These are phyloP conservation scores for Thermothelomyces thermophilus DNA, from an alignment of 2,329 filamentous ascomycete genomes.

Conservation along the genomic window DNA sequence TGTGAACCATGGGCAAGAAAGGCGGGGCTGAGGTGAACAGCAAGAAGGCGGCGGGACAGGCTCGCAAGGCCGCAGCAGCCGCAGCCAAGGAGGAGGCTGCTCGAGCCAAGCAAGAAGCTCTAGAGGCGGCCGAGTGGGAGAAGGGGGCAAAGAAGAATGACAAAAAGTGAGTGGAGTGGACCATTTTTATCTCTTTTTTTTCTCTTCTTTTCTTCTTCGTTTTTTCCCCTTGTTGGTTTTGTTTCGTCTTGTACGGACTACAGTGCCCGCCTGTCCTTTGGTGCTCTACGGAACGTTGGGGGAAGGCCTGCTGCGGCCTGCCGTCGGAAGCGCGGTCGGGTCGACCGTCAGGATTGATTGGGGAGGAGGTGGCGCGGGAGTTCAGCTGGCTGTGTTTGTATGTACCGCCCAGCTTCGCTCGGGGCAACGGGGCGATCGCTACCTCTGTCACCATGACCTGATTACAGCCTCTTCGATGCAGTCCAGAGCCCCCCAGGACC, in stretches of 20 bases:
- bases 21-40: slow-evolving; percentile 64
- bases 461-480: background rate
- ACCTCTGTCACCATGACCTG: background rate
- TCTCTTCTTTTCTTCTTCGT: background rate
- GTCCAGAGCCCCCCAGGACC: background rate
- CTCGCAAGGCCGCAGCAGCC: slow-evolving; percentile 84
- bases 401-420: slow-evolving; percentile 1
- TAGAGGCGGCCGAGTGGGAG: slow-evolving; percentile 70
- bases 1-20: slow-evolving; percentile 63
- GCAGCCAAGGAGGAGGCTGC: slow-evolving; percentile 70
- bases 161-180: slow-evolving; percentile 80
- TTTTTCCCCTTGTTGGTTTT: background rate
- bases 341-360: no score
- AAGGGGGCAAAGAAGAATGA: slow-evolving; percentile 78
- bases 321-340: slow-evolving; percentile 1
- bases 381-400: no score
- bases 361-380: no score
- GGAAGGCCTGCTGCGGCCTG: background rate
- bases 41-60: slow-evolving; percentile 87
- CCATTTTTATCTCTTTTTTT: no score
- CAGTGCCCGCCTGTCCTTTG: no score
- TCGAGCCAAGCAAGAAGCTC: slow-evolving; percentile 57
- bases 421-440: slow-evolving; percentile 1
- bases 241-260: no score
- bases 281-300: background rate